Base-by-base conservation (phyloP, 345 rosid genomes). In the Capsella bursapastoris region DNA sequence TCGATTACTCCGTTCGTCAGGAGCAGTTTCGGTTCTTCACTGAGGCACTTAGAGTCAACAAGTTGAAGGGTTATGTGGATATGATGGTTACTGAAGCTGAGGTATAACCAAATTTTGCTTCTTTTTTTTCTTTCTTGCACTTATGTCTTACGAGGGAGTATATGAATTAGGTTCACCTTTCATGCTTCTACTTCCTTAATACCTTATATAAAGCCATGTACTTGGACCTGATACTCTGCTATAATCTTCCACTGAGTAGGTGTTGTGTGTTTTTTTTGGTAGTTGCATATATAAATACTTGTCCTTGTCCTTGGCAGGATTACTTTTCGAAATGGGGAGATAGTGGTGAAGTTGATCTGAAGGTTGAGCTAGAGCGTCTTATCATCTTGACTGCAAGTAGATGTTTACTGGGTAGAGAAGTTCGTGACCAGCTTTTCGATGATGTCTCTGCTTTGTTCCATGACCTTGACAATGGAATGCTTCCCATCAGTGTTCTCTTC, bases 311-410 rank as follows among this genome's bases (percentile, higher is more conserved):
- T 60, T 64, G 67, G 74, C 83, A 95, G 99, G 96, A 89, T 57
- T 90, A 77, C 86, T 92, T 95, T 82, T 89, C 94, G 32, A 89
- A 90, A 28, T 95, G 99, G 98, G 98, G 98, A 76, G 97, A 89
- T 57, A 84, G 86, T 66, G 99, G 98, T 11, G 99, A 87, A 76
- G 97, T 95, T 47, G 98, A 95, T 83, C 67, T 95, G 0, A 95
- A 92, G 85, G 80, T 76, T 70, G 99, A 92, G 81, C 83, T 95
- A 18, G 98, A 95, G 85, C 97, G 90, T 73, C 87, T 95, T 56
- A 95, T 90, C 80, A 95, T 95, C 80, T 84, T 95, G 79, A 95
- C 99, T n/a, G 99, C 99, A 3, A 95, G 99, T 68, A 87, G 99
- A 81, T 95, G 99, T 82, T 84, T 95, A 34, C 82, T 95, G 56